phyloP scores from a whole-genome alignment of 2,329 filamentous ascomycete genomes.

The Samsoniella hepiali region DNA sequence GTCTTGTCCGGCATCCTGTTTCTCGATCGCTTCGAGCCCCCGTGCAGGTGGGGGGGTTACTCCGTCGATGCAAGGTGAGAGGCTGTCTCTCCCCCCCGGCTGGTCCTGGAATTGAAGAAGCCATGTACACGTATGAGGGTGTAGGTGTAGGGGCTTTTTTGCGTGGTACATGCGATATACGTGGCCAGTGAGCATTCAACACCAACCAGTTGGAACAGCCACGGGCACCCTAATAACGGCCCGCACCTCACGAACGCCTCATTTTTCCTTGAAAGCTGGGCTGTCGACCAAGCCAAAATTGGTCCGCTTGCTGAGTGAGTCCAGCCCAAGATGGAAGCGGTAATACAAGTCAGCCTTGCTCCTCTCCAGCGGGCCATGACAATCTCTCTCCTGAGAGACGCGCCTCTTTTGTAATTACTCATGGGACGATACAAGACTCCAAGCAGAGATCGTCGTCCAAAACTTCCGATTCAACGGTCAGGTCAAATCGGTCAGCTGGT shows the following conservation, averaged over 20 bases:
- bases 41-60: background rate
- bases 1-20: conserved; percentile 2
- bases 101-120: background rate
- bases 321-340: background rate
- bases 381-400: background rate
- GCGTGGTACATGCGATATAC: background rate
- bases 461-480: background rate
- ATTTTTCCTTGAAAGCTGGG: background rate
- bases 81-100: background rate
- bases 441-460: background rate
- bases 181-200: background rate
- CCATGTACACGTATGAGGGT: background rate
- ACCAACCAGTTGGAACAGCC: conserved; percentile 4
- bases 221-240: background rate
- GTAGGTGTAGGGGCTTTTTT: background rate
- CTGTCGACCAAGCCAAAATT: too few relatives aligned
- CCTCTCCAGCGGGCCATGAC: background rate
- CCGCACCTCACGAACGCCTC: background rate
- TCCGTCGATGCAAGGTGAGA: background rate
- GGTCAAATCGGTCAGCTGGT: conserved; percentile 1
- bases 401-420: background rate
- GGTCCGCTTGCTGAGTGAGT: background rate
- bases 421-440: background rate
- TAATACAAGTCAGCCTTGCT: background rate
- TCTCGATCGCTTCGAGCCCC: conserved; percentile 2